These are phyloP conservation scores for Zizania palustris DNA, from an alignment of 202 grass and related monocot genomes.

Conservation along the genomic window DNA sequence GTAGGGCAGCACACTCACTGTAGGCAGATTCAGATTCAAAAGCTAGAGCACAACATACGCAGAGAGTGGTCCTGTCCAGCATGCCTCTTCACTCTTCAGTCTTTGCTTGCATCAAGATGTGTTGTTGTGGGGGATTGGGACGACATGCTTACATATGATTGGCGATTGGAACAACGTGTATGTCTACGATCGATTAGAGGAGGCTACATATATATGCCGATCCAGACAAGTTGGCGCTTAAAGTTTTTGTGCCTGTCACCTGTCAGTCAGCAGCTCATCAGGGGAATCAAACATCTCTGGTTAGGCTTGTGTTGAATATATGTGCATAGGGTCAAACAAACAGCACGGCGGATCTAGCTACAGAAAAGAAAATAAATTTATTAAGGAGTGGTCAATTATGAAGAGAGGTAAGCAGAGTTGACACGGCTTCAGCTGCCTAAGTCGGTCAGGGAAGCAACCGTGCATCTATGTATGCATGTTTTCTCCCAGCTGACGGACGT, in stretches of 20 bases:
- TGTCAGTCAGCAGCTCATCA: background rate
- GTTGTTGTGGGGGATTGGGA: slow-evolving; percentile 10
- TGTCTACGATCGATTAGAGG: background rate
- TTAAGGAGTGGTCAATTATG: background rate
- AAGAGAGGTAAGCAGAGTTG: slow-evolving; percentile 25
- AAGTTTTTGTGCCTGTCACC: background rate
- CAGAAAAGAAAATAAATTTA: background rate
- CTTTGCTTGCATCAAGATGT: background rate
- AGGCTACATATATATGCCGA: background rate
- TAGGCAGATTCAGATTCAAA: background rate
- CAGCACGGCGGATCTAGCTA: background rate
- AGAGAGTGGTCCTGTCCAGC: background rate
- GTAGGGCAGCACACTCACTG: background rate
- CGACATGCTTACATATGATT: too few relatives aligned
- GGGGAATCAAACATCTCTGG: background rate
- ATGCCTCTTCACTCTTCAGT: background rate
- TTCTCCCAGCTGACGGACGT: background rate
- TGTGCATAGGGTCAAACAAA: background rate
- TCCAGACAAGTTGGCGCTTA: background rate
- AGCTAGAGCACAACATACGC: background rate
- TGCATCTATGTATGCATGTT: background rate
- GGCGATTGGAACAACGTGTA: too few relatives aligned
- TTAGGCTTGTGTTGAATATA: background rate
- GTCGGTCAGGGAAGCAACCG: slow-evolving; percentile 9
- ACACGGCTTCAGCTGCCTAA: slow-evolving; percentile 27